Conservation (phyloP, 2,329 filamentous ascomycete genomes). For the Botryotinia calthae region DNA sequence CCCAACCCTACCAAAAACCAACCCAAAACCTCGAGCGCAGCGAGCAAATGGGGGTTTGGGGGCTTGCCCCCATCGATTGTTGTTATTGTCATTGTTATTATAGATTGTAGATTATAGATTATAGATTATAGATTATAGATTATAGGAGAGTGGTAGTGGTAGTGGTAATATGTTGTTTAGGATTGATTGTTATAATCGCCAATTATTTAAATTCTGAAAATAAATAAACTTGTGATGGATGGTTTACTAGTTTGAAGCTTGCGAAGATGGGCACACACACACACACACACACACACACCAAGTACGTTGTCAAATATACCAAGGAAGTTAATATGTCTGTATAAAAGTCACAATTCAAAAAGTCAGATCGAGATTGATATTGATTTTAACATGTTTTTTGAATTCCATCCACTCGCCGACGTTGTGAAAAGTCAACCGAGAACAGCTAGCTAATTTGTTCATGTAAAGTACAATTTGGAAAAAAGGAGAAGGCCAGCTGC, state of each 20-base stretch:
- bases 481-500: constrained; percentile 10
- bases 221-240: not conserved
- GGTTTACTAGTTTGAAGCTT: not conserved
- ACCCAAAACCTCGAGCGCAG: not conserved
- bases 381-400: not conserved
- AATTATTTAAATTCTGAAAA: too few relatives aligned
- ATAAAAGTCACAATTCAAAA: not conserved
- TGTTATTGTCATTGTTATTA: too few relatives aligned
- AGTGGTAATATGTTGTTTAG: too few relatives aligned
- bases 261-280: not conserved
- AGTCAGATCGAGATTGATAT: not conserved
- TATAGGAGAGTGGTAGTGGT: not conserved
- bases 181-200: too few relatives aligned
- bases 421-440: not conserved
- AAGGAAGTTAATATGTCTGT: not conserved
- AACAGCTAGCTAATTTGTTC: not conserved
- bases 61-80: not conserved
- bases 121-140: too few relatives aligned
- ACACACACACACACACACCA: not conserved
- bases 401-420: not conserved
- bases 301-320: not conserved
- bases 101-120: too few relatives aligned
- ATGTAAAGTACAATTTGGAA: constrained; percentile 9
- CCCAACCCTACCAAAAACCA: too few relatives aligned
- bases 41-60: not conserved